Base-by-base conservation (phyloP, 306 rosid species). In the Fragaria nilgerrensis region DNA sequence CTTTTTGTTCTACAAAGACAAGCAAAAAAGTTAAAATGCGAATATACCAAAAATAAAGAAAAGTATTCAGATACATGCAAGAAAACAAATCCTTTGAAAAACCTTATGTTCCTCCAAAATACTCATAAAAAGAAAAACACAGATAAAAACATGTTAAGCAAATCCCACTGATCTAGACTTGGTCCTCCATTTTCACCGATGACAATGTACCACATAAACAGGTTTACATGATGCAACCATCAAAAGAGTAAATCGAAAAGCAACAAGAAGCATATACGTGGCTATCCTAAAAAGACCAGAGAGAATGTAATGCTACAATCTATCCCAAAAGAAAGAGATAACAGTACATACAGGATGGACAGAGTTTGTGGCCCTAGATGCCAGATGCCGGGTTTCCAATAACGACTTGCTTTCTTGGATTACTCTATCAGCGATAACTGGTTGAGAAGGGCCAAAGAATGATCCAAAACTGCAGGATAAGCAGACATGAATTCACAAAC, bases 381-480 rank as follows among this genome's bases (percentile, higher is more conserved):
- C 61, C 88, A 91, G 84, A 73, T 94, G 94, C 69, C 86, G 85
- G 78, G 79, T 94, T 84, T 89, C 97, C 79, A 92, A 71, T 72
- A 94, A 68, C 2, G 97, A 92, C 85, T 90, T 91, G 93, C 96
- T 90, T 89, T 94, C 98, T 84, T 92, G 97, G 68, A 94, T 94
- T 48, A 94, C 98, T 87, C 98, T 83, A 48, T 85, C 88, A 50
- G 98, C 86, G 76, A 94, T 90, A 78, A 86, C 87, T 25, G 98
- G 97, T 79, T 87, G 90, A 75, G 97, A 88, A 45, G 97, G 93
- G 56, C 97, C 98, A 79, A 94, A 94, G 86, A 94, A 94, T 13
- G 96, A 90, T 36, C 98, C 98, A 77, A 75, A 94, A 84, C 98
- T 94, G 96, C 90, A 84, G 74, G 41, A 68, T n/a, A 77, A 75